Percentiles rank a stretch among this genome's conserved stretches.
Conservation (phyloP, 2,329 filamentous ascomycete genomes). For the Penicillium olsonii region DNA sequence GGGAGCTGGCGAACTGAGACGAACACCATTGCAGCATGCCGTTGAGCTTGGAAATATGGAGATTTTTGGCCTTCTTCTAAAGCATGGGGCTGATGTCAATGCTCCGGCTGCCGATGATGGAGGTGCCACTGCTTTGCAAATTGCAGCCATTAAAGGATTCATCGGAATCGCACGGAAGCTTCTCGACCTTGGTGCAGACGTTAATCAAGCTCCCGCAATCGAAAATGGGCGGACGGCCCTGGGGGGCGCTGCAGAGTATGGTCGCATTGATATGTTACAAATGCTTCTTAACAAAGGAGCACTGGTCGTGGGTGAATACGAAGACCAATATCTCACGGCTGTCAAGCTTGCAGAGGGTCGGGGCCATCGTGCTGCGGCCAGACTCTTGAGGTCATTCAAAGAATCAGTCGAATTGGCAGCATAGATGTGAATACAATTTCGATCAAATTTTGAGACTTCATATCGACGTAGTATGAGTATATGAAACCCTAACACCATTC, state of each 20-base stretch:
- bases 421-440: too few species aligned
- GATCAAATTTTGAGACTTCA: background rate
- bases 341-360: conserved; percentile 16
- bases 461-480: background rate
- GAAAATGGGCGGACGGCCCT: conserved; percentile 28
- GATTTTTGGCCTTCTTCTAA: conserved; percentile 14
- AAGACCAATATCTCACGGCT: conserved; percentile 14
- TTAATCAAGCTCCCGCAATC: conserved; percentile 20
- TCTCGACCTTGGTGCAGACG: conserved; percentile 21
- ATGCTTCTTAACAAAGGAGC: conserved; percentile 29
- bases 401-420: too few species aligned
- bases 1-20: background rate
- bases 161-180: conserved; percentile 23
- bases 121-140: conserved; percentile 31
- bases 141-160: conserved; percentile 28
- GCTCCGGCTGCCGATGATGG: background rate
- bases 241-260: conserved; percentile 30
- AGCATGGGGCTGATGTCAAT: conserved; percentile 19
- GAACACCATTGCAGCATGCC: conserved; percentile 17
- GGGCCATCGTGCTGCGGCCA: conserved; percentile 17
- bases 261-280: conserved; percentile 31
- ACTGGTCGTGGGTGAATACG: conserved; percentile 7
- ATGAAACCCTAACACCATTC: background rate
- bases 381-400: too few species aligned
- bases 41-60: conserved; percentile 19